Conservation (phyloP, 176 grass and related monocot species). For the Avena insularis region DNA sequence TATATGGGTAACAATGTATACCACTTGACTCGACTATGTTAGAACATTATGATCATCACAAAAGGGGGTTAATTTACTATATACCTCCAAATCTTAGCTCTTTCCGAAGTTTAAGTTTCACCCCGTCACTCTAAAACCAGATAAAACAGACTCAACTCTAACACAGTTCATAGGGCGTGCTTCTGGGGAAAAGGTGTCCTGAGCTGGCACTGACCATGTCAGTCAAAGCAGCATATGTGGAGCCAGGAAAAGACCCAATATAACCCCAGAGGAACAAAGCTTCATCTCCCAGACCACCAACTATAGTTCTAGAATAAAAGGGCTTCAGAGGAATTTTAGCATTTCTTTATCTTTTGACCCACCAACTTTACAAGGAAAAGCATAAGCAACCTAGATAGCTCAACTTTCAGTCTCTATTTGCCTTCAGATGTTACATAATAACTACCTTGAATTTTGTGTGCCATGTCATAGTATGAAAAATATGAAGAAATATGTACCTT, state of each 20-base stretch:
- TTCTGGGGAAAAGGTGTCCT: neutral
- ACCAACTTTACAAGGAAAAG: slow-evolving; percentile 1
- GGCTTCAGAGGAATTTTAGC: slow-evolving; percentile 4
- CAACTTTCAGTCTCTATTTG: slow-evolving; percentile 38
- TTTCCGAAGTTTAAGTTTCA: neutral
- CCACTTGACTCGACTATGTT: neutral
- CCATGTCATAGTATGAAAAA: slow-evolving; percentile 24
- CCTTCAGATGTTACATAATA: slow-evolving; percentile 34
- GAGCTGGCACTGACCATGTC: neutral
- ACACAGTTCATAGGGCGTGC: neutral
- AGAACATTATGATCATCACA: slow-evolving; percentile 14
- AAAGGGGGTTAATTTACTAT: neutral
- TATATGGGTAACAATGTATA: slow-evolving; percentile 3
- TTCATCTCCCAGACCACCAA: neutral
- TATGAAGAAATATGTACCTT: slow-evolving; percentile 65
- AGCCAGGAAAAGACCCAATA: neutral
- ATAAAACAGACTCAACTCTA: slow-evolving; percentile 16
- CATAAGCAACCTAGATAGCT: slow-evolving; percentile 14
- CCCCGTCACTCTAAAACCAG: slow-evolving; percentile 1
- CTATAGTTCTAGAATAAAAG: neutral
- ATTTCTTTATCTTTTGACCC: neutral
- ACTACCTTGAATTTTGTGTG: slow-evolving; percentile 8
- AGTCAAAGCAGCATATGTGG: neutral
- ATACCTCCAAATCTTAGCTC: slow-evolving; percentile 17
- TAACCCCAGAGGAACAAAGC: slow-evolving; percentile 16